Conservation (phyloP, 1,139 yeast genomes). For the Geotrichum klebahnii region DNA sequence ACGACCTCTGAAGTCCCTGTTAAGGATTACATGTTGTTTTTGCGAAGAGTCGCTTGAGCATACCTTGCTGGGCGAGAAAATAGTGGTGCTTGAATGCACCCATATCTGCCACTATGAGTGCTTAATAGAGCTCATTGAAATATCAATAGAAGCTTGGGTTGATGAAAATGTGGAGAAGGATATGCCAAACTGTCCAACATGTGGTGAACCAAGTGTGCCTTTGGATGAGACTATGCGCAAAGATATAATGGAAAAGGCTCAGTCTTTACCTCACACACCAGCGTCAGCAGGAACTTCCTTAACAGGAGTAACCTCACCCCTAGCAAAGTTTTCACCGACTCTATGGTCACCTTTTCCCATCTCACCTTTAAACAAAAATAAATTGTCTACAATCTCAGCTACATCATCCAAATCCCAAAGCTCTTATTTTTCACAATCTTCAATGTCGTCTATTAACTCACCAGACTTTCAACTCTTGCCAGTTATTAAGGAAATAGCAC, state of each 20-base stretch:
- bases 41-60: conserved; percentile 32
- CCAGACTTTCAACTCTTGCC: background rate
- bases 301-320: background rate
- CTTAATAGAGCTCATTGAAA: conserved; percentile 25
- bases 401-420: background rate
- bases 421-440: conserved; percentile 1
- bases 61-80: conserved; percentile 28
- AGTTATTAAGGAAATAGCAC: conserved; percentile 1
- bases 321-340: background rate
- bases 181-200: conserved; percentile 30
- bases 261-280: background rate
- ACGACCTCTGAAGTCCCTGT: conserved; percentile 9
- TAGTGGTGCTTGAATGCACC: conserved; percentile 27
- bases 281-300: background rate
- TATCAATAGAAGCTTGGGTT: background rate
- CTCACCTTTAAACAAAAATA: background rate
- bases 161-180: conserved; percentile 16
- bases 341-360: background rate
- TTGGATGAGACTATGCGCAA: conserved; percentile 23
- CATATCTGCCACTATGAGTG: conserved; percentile 32
- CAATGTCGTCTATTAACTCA: conserved; percentile 6
- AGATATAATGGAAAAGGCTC: conserved; percentile 20
- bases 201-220: conserved; percentile 29
- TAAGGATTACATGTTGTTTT: conserved; percentile 27
- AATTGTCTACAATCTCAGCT: conserved; percentile 3